Percentiles rank a stretch among this genome's conserved stretches.
Conservation (phyloP, 192 early-diverging fungal genomes). For the Spizellomyces sp. region DNA sequence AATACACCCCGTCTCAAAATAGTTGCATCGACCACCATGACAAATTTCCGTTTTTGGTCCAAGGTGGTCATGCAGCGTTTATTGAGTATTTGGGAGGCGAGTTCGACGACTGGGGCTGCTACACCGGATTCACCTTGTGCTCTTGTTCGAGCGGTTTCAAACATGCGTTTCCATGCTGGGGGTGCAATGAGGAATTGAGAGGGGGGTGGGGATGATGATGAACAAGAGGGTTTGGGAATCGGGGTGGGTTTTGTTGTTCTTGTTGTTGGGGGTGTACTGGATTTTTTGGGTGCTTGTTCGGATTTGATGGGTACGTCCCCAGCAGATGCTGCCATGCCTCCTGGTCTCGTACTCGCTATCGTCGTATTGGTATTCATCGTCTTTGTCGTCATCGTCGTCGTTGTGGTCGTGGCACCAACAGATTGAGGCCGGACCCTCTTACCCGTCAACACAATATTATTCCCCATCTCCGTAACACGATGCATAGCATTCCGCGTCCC, state of each 20-base stretch:
- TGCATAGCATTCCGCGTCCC: slow-evolving; percentile 25
- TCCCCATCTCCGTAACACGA: not conserved
- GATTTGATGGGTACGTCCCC: not conserved
- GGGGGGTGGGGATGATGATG: not conserved
- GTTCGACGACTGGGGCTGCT: slow-evolving; percentile 24
- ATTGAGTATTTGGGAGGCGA: slow-evolving; percentile 33
- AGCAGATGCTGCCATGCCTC: not conserved
- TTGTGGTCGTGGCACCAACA: slow-evolving; percentile 21
- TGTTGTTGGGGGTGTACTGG: not conserved
- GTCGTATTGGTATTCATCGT: not conserved
- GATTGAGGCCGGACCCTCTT: slow-evolving; percentile 1
- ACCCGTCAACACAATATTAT: not conserved
- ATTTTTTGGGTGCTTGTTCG: slow-evolving; percentile 2
- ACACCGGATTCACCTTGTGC: slow-evolving; percentile 13
- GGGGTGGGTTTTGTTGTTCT: not conserved
- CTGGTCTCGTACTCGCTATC: not conserved
- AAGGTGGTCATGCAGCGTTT: slow-evolving; percentile 7
- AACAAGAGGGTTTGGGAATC: not conserved
- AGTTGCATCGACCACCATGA: slow-evolving; percentile 13
- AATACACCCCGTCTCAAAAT: slow-evolving; percentile 19
- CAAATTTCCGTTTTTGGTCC: not conserved
- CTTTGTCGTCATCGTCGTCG: not conserved
- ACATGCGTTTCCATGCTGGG: slow-evolving; percentile 23
- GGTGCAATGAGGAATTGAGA: slow-evolving; percentile 10
- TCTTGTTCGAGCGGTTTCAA: slow-evolving; percentile 21